Percentiles rank a stretch among this genome's conserved stretches.
phyloP scores from a whole-genome alignment of 1,284 basidiomycete genomes.

The Cutaneotrichosporon sp. region DNA sequence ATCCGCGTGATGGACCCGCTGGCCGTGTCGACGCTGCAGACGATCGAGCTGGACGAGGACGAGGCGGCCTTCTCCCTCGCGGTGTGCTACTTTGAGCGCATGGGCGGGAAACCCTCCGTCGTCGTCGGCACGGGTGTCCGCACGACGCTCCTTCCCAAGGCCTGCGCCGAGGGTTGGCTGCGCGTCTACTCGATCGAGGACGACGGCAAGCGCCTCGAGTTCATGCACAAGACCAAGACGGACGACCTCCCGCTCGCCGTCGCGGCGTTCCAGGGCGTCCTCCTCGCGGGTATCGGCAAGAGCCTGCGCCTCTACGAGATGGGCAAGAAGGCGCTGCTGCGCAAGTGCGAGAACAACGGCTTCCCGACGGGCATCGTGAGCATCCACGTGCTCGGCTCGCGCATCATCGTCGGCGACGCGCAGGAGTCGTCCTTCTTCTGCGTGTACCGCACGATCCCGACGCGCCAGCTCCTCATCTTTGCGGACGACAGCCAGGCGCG shows the following conservation, averaged over 20 bases:
- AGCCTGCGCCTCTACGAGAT: constrained; percentile 91
- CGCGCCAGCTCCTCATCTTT: constrained; percentile 90
- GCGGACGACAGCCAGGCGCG: constrained; percentile 92
- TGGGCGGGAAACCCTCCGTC: constrained; percentile 73
- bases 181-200: constrained; percentile 81
- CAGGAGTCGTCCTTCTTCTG: constrained; percentile 91
- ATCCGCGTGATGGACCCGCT: constrained; percentile 85
- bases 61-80: constrained; percentile 94
- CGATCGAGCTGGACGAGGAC: constrained; percentile 83
- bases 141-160: constrained; percentile 76
- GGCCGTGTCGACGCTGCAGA: constrained; percentile 63
- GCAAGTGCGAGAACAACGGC: constrained; percentile 95
- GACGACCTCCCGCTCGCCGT: constrained; percentile 91
- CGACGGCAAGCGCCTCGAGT: constrained; percentile 76
- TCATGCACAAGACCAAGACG: constrained; percentile 93
- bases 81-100: constrained; percentile 78
- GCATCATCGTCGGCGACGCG: constrained; percentile 94
- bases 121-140: constrained; percentile 93
- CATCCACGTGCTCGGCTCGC: constrained; percentile 87
- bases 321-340: constrained; percentile 94
- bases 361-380: constrained; percentile 85
- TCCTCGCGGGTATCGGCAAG: constrained; percentile 90
- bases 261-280: constrained; percentile 86
- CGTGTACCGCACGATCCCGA: constrained; percentile 84
- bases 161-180: constrained; percentile 84